Evolutionary conservation across 306 rosid species (phyloP).

Genomic region (Dryas octopetala): DNA sequence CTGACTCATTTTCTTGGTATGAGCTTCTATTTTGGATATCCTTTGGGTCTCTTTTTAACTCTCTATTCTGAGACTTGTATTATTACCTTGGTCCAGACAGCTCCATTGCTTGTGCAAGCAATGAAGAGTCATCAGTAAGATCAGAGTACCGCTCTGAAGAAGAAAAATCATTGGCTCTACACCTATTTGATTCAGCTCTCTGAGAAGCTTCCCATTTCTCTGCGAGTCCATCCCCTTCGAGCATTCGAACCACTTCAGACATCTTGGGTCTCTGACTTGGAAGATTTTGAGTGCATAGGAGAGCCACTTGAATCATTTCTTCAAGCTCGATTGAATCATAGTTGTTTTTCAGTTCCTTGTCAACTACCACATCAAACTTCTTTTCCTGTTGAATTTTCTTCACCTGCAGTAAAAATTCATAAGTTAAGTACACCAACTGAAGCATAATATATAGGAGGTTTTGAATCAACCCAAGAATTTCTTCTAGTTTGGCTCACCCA

Average conservation of each 20-base stretch:
- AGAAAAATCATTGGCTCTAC: constrained; percentile 74
- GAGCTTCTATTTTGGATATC: neutral
- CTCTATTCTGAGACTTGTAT: neutral
- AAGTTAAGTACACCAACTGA: neutral
- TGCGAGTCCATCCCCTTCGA: constrained; percentile 96
- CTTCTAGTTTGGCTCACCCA: constrained; percentile 56
- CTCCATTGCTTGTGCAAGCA: constrained; percentile 97
- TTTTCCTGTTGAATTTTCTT: constrained; percentile 84
- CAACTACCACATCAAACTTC: constrained; percentile 77
- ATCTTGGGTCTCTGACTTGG: constrained; percentile 86
- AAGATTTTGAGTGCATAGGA: constrained; percentile 79
- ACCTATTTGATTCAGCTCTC: constrained; percentile 71
- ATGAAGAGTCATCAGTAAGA: constrained; percentile 93
- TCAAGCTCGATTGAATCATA: constrained; percentile 83
- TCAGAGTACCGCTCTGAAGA: constrained; percentile 88
- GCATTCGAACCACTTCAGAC: constrained; percentile 98
- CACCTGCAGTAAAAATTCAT: constrained; percentile 54
- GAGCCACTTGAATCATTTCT: constrained; percentile 86
- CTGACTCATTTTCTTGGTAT: constrained; percentile 21
- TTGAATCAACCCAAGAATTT: neutral
- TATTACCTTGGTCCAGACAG: constrained; percentile 94
- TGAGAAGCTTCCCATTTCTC: constrained; percentile 98
- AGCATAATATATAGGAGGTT: neutral
- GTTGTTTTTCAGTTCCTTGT: constrained; percentile 64
- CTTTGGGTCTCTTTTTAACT: neutral